Percentiles rank a stretch among this genome's conserved stretches.
Evolutionary conservation across 805 yeast species (phyloP).

Genomic region (Saccharomyces paradoxus): DNA sequence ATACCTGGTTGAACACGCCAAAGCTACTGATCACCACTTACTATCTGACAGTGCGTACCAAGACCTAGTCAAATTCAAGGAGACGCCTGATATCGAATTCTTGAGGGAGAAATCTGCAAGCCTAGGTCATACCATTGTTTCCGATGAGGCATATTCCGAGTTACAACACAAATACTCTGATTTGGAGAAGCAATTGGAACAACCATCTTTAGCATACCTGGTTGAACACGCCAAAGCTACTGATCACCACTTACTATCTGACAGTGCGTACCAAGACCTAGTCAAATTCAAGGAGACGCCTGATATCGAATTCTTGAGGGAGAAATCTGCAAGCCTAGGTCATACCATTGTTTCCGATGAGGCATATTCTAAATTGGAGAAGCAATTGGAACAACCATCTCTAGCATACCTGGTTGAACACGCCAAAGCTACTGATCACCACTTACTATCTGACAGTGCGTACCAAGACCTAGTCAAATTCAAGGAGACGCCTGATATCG

Average conservation of each 20-base stretch:
- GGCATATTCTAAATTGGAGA: too few species aligned
- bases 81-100: background rate
- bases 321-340: slow-evolving; percentile 12
- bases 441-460: background rate
- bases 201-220: slow-evolving; percentile 22
- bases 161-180: background rate
- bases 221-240: slow-evolving; percentile 20
- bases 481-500: background rate
- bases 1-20: slow-evolving; percentile 22
- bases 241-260: background rate
- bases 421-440: background rate
- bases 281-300: slow-evolving; percentile 3
- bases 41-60: slow-evolving; percentile 1
- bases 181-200: slow-evolving; percentile 5
- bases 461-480: background rate
- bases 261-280: slow-evolving; percentile 5
- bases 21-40: slow-evolving; percentile 1
- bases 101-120: background rate
- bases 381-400: slow-evolving; percentile 2
- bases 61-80: background rate
- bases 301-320: slow-evolving; percentile 6
- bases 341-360: background rate
- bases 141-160: background rate
- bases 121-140: background rate
- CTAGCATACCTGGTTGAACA: slow-evolving; percentile 6